Base-by-base conservation (phyloP, 495 filamentous ascomycete genomes). In the Cudoniella acicularis region DNA sequence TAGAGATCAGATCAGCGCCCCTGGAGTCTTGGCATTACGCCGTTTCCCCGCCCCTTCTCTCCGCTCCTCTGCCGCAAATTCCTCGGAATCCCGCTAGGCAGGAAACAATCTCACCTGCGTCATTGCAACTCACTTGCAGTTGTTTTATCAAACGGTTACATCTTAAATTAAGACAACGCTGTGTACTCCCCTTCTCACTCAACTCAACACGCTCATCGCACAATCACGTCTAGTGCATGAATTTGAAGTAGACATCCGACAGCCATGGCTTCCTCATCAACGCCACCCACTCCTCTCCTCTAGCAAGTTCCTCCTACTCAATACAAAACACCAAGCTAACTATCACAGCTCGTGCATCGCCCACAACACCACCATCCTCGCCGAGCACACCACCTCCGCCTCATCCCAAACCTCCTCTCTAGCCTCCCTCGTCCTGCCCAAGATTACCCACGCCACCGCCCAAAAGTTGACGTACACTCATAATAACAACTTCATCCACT, bases 401-500 rank as follows among this genome's bases (percentile, higher is more conserved):
- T 83, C 86, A 20, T 84, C 87, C 22, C 80, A 87, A 59, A 88
- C 90, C 54, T 92, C 90, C 24, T 85, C 81, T 21, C 89, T 98
- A 63, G 91, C 93, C 66, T 92, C 91, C 60, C 80, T 97, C 64
- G 91, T 98, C 76, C 91, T 98, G 60, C 94, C 94, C 55, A 97
- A 96, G 68, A 96, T 98, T 80, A 73, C 75, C 60, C 94, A 98
- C 72, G 70, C 79, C 55, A 74, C 81, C 27, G 82, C 92, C 6
- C 87, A 93, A 69, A 96, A 96, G 71, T 84, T 96, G 36, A 98
- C 93, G 61, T 96, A 93, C 78, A 95, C 90, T 23, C 91, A 96
- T 72, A 87, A 91, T 70, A 77, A 84, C 45, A 85, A 96, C 70
- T 91, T 92, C 77, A 91, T 98, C 72, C 92, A 98, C 80, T 97